Conservation (phyloP, 2,329 filamentous ascomycete genomes). For the Botrytis paeoniae region DNA sequence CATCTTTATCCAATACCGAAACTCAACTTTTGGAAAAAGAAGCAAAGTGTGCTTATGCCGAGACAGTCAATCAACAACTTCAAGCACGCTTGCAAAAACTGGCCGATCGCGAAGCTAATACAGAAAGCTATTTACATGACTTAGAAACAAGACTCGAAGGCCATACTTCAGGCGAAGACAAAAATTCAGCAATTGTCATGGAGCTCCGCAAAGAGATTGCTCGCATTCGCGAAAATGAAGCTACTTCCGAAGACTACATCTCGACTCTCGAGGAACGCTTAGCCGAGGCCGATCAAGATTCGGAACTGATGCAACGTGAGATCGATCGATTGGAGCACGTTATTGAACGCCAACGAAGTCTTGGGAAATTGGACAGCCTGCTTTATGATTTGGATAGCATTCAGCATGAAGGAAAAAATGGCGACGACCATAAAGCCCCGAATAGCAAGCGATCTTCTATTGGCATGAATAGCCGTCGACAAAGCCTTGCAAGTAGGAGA, state of each 20-base stretch:
- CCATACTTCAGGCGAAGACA: constrained; percentile 87
- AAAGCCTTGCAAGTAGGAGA: constrained; percentile 51
- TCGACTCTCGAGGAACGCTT: constrained; percentile 93
- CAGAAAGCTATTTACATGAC: constrained; percentile 89
- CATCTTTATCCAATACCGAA: constrained; percentile 79
- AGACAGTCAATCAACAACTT: constrained; percentile 87
- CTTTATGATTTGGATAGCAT: constrained; percentile 85
- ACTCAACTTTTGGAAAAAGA: constrained; percentile 88
- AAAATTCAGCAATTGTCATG: constrained; percentile 78
- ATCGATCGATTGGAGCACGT: constrained; percentile 93
- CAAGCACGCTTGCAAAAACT: constrained; percentile 89
- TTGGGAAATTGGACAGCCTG: constrained; percentile 90
- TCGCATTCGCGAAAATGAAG: constrained; percentile 84
- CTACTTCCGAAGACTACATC: constrained; percentile 91
- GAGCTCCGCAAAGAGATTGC: constrained; percentile 90
- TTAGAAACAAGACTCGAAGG: constrained; percentile 88
- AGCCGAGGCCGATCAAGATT: constrained; percentile 92
- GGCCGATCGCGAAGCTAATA: constrained; percentile 85
- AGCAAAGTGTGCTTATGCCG: constrained; percentile 86
- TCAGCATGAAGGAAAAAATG: constrained; percentile 54
- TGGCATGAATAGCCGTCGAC: constrained; percentile 48
- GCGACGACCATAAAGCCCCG: constrained; percentile 43
- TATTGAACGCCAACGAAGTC: constrained; percentile 88
- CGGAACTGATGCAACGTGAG: constrained; percentile 94
- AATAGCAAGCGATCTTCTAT: constrained; percentile 44